Percentiles rank a stretch among this genome's conserved stretches.
Evolutionary conservation across 129 eudicot genomes (phyloP).

Genomic region (Escallonia herrerae): DNA sequence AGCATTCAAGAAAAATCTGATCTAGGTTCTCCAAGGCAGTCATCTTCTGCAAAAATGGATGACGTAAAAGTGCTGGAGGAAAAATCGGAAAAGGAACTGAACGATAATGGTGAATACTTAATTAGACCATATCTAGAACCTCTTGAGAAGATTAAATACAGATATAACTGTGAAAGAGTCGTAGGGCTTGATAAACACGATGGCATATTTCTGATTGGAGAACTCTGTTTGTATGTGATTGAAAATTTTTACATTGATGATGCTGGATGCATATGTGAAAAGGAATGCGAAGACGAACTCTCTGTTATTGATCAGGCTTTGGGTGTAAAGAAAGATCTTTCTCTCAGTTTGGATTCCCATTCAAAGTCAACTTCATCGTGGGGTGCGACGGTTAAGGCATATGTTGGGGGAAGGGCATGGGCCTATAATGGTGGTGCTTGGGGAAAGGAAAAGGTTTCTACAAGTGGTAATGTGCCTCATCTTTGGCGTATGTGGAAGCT

Average conservation of each 20-base stretch:
- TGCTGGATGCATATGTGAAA: constrained; percentile 86
- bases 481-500: constrained; percentile 99
- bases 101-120: constrained; percentile 83
- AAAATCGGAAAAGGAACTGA: constrained; percentile 66
- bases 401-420: constrained; percentile 86
- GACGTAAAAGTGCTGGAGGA: constrained; percentile 55
- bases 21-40: constrained; percentile 58
- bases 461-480: constrained; percentile 79
- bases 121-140: constrained; percentile 92
- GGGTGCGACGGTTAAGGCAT: constrained; percentile 44
- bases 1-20: constrained; percentile 60
- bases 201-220: constrained; percentile 94
- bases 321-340: constrained; percentile 78
- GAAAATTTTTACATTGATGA: constrained; percentile 90
- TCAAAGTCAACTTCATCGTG: constrained; percentile 74
- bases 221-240: constrained; percentile 70
- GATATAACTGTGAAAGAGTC: constrained; percentile 93
- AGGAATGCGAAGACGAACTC: constrained; percentile 74
- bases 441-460: constrained; percentile 74
- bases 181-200: constrained; percentile 95
- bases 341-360: constrained; percentile 49
- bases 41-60: constrained; percentile 52
- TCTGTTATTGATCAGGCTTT: constrained; percentile 93
- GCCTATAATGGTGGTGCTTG: constrained; percentile 87
- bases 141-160: constrained; percentile 65